Percentiles rank a stretch among this genome's conserved stretches.
Conservation (phyloP, 345 rosid genomes). For the Bruguiera gymnorhiza region DNA sequence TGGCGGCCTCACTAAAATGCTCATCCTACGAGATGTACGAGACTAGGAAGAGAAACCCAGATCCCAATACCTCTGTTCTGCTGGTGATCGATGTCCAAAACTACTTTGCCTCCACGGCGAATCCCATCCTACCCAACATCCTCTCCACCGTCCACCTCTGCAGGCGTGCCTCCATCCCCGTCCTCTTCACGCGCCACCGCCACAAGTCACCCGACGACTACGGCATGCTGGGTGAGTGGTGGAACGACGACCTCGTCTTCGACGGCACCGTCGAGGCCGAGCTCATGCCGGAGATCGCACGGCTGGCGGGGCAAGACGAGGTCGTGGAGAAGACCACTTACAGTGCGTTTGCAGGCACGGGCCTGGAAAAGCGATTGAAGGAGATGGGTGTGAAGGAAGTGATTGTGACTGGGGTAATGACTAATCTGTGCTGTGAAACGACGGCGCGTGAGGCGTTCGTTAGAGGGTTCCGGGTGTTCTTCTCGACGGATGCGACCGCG, state of each 20-base stretch:
- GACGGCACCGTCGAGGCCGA: constrained; percentile 60
- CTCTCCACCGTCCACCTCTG: constrained; percentile 57
- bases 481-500: constrained; percentile 75
- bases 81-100: constrained; percentile 75
- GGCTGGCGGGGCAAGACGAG: constrained; percentile 27
- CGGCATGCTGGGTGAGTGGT: constrained; percentile 73
- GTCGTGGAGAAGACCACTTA: constrained; percentile 72
- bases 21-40: constrained; percentile 42
- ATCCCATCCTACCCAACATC: constrained; percentile 48
- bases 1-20: too few relatives aligned
- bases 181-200: constrained; percentile 76
- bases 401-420: constrained; percentile 71
- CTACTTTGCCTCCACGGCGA: constrained; percentile 51
- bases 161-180: constrained; percentile 61
- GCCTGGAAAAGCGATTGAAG: constrained; percentile 47
- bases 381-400: constrained; percentile 68
- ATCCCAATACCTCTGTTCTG: constrained; percentile 45
- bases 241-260: constrained; percentile 48
- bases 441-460: constrained; percentile 79
- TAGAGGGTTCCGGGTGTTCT: constrained; percentile 68
- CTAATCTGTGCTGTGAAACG: constrained; percentile 81
- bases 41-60: constrained; percentile 48
- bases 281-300: constrained; percentile 45
- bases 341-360: constrained; percentile 56
- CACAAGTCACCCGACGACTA: constrained; percentile 50